Base-by-base conservation (phyloP, 192 early-diverging fungal species). In the Linderina pennispora region DNA sequence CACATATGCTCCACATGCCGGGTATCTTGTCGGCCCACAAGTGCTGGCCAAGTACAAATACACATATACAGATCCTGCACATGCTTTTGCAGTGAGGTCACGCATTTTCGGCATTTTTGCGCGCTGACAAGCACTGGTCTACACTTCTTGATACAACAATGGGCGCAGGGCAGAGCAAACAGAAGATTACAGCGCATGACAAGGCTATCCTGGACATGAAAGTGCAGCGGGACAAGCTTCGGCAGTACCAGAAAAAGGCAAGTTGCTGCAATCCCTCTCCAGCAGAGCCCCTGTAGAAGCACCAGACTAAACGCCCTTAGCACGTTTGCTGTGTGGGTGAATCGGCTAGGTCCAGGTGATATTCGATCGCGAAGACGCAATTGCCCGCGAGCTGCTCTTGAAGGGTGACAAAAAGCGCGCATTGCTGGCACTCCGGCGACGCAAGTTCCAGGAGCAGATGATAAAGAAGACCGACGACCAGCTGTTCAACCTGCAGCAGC, bases 131-230 rank as follows among this genome's bases (percentile, higher is more conserved):
- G n/a, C n/a, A n/a, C n/a, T n/a, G n/a, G n/a, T n/a, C n/a, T 23
- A 24, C 20, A 45, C 15, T 14, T 13, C 13, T n/a, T n/a, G n/a
- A n/a, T n/a, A n/a, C n/a, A 28, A 20, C 26, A 43, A 34, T 82
- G 80, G 80, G 80, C 38, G 51, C 56, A 11, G 43, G 36, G 5
- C 45, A 62, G 8, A 78, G 79, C 60, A 77, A 74, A 40, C 45
- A 56, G 49, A 83, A 80, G 49, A 83, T 96, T 25, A 92, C 93
- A 0, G 58, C 82, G 13, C 89, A 93, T 45, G 97, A 99, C 75
- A 81, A 81, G 56, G 90, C 97, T 19, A 89, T 99, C 40, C 78
- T 95, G 23, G 91, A 99, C 61, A 82, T 99, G 45, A 97, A 97
- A 50, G 77, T 91, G 11, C 97, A 99, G 65, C 76, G 94, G 31